Percentiles rank a stretch among this genome's conserved stretches.
These are phyloP conservation scores for Gossypium mustelinum DNA, from an alignment of 345 rosid species.

Conservation along the genomic window DNA sequence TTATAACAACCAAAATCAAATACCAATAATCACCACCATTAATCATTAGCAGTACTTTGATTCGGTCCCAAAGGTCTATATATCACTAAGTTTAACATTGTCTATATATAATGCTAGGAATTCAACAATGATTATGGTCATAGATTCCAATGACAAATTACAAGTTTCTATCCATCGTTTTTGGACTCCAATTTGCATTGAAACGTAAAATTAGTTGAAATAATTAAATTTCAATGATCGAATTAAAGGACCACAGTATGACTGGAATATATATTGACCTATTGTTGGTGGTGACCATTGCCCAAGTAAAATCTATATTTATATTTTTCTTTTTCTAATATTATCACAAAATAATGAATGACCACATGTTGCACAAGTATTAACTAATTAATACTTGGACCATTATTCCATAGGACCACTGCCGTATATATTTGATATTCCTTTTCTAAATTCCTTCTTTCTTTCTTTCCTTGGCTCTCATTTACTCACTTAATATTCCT, in stretches of 20 bases:
- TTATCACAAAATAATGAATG: constrained; percentile 4
- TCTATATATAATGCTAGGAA: background rate
- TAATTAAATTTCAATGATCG: background rate
- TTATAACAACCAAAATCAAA: too few relatives aligned
- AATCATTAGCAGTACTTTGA: background rate
- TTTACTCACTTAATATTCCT: too few relatives aligned
- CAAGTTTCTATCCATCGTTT: background rate
- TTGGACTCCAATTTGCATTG: background rate
- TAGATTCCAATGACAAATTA: background rate
- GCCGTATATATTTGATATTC: background rate
- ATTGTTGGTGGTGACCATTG: background rate
- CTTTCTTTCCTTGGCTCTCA: background rate
- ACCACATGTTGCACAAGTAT: constrained; percentile 15
- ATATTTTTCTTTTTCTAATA: background rate
- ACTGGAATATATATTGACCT: background rate
- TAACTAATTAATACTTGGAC: constrained; percentile 1
- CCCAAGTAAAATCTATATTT: background rate
- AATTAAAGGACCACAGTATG: background rate
- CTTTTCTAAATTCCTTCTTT: background rate
- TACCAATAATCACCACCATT: too few relatives aligned
- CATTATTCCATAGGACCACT: constrained; percentile 29
- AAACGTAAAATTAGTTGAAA: background rate
- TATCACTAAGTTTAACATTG: background rate
- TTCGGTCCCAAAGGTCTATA: background rate
- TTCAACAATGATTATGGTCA: background rate